Conservation (phyloP, 116 monocot genomes). For the Thalassia testudinum region DNA sequence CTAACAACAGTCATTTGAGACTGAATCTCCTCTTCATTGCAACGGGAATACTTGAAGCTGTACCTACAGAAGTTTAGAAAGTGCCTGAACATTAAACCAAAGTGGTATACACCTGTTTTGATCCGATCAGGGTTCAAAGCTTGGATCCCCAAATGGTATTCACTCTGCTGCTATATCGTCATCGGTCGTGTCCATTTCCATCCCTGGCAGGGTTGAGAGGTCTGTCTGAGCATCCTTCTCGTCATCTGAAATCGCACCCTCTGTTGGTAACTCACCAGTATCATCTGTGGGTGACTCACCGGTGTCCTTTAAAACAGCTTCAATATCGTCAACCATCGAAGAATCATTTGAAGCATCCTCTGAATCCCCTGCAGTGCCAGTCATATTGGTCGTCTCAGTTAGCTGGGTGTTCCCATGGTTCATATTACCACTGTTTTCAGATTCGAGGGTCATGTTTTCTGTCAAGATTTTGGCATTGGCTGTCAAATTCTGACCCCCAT, state of each 20-base stretch:
- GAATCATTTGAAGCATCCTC: not conserved
- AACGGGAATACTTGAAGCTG: too few species aligned
- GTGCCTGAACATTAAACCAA: too few species aligned
- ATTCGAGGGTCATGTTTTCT: not conserved
- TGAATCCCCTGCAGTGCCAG: not conserved
- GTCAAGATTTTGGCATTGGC: not conserved
- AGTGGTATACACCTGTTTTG: too few species aligned
- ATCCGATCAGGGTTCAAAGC: too few species aligned
- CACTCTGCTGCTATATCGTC: conserved; percentile 11
- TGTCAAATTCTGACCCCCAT: not conserved
- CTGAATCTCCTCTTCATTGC: too few species aligned
- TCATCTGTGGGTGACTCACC: not conserved
- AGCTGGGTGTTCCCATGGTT: conserved; percentile 4
- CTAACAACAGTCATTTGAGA: too few species aligned
- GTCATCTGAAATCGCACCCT: conserved; percentile 9
- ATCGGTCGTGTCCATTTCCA: not conserved
- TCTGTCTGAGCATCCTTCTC: conserved; percentile 18
- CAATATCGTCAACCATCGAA: not conserved
- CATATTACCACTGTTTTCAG: not conserved
- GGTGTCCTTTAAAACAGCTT: too few species aligned
- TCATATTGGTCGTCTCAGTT: not conserved
- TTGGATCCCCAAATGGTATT: not conserved
- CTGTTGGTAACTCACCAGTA: not conserved
- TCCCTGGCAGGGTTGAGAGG: conserved; percentile 21
- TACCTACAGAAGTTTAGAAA: too few species aligned